Evolutionary conservation across 2,329 filamentous ascomycete genomes (phyloP), one percentile per base, ranked within the genome.

Genomic region (Ceratocystis lukuohia): DNA sequence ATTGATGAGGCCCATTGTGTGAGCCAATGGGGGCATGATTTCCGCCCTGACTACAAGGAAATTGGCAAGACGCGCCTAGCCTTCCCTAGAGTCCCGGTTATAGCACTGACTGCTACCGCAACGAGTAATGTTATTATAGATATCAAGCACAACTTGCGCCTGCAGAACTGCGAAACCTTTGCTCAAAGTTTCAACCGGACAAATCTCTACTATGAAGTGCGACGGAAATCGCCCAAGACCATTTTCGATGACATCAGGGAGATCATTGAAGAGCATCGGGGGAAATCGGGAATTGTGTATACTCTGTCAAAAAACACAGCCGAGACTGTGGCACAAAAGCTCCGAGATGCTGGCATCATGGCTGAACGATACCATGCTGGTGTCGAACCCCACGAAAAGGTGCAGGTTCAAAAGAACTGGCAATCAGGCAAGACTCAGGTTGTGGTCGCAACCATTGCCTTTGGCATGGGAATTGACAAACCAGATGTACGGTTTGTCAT

Each of bases 381-480:
- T 4, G 85, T 99, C 76, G 77, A 84, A 1, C 74, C 87, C 0
- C 77, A 82, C 3, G 83, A 88, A 64, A 93, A 93, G 73, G 80
- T 81, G 1, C 74, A 80, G 5, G 82, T 94, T 3, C 93, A 97
- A 74, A 82, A 82, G 68, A 76, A 85, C 37, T 99, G 94, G 94
- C 94, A 99, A 74, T 78, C 77, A 56, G 91, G 91, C 5, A 77
- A 80, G 64, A 83, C 87, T 71, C 88, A 96, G 70, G 89, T 99
- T 44, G 95, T 99, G 56, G 94, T 99, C 62, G 95, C 94, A 22
- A 99, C 94, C 0, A 97, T 99, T 74, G 94, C 94, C 28, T 99
- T 99, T 73, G 94, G 94, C 5, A 99, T 99, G 94, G 94, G 94
- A n/a, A 99, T 99, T 70, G 94, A 99, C 78, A 99, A 99, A 75